Conservation (phyloP, 371 early-diverging fungal genomes). For the Rhizopus arrhizus region DNA sequence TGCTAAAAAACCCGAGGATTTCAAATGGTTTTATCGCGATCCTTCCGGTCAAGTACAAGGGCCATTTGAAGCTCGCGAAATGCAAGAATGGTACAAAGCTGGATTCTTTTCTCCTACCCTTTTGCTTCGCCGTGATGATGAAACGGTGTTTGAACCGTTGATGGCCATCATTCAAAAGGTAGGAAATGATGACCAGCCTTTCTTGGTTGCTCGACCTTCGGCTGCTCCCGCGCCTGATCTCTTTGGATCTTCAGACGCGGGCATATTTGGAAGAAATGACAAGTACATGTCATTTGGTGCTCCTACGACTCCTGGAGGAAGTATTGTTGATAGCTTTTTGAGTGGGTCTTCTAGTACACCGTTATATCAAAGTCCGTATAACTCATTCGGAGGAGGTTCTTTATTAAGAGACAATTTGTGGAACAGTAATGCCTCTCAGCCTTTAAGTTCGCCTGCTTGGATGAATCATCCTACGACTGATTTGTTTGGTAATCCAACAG, state of each 20-base stretch:
- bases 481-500: constrained; percentile 31
- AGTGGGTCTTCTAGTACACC: constrained; percentile 7
- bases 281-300: constrained; percentile 44
- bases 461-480: constrained; percentile 31
- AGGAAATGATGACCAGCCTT: constrained; percentile 67
- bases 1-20: constrained; percentile 42
- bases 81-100: constrained; percentile 87
- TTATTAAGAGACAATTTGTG: constrained; percentile 26
- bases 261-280: constrained; percentile 31
- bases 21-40: constrained; percentile 81
- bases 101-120: constrained; percentile 78
- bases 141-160: constrained; percentile 69
- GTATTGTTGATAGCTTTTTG: constrained; percentile 21
- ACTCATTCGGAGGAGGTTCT: constrained; percentile 15
- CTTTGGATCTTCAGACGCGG: constrained; percentile 12
- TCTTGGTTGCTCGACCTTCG: constrained; percentile 48
- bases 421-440: constrained; percentile 7
- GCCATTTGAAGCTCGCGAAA: constrained; percentile 78
- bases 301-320: constrained; percentile 21
- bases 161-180: constrained; percentile 61
- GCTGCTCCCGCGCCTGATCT: constrained; percentile 14
- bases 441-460: constrained; percentile 35
- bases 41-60: constrained; percentile 79
- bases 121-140: constrained; percentile 74
- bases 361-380: constrained; percentile 27